These are phyloP conservation scores for Chaetomiaceae sp. DNA, from an alignment of 2,329 filamentous ascomycete species.

Conservation along the genomic window DNA sequence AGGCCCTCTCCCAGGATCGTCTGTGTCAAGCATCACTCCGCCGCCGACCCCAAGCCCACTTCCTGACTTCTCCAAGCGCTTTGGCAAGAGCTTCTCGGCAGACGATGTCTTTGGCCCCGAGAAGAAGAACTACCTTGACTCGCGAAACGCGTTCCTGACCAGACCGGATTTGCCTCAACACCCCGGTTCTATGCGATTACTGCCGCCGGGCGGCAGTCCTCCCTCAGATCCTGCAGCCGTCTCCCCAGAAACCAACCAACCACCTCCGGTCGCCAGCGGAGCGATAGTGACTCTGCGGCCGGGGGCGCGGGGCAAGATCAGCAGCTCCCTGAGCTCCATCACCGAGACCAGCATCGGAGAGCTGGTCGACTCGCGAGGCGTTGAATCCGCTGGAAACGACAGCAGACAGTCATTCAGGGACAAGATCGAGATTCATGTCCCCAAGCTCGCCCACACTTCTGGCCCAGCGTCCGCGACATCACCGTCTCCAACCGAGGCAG, in stretches of 20 bases:
- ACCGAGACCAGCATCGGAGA: conserved; percentile 27
- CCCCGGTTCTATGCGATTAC: conserved; percentile 5
- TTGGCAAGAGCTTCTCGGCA: conserved; percentile 16
- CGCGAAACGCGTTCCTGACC: neutral
- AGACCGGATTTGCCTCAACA: conserved; percentile 5
- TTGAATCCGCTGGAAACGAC: conserved; percentile 20
- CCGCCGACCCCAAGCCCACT: neutral
- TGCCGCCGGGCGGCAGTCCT: conserved; percentile 2
- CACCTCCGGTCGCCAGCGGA: neutral
- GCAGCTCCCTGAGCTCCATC: conserved; percentile 23
- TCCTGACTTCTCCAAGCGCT: conserved; percentile 13
- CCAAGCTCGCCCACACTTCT: conserved; percentile 28
- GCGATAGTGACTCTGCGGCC: neutral
- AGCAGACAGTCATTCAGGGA: conserved; percentile 28
- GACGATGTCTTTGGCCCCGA: conserved; percentile 14
- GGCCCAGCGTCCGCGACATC: conserved; percentile 22
- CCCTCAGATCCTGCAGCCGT: neutral
- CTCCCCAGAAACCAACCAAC: neutral
- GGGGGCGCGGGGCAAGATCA: conserved; percentile 7
- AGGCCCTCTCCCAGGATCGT: conserved; percentile 30
- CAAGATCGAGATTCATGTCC: conserved; percentile 30
- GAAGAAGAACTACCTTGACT: conserved; percentile 14
- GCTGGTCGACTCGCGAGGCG: conserved; percentile 18
- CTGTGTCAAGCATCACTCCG: conserved; percentile 25
- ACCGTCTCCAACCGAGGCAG: neutral